Conservation (phyloP, 2,329 filamentous ascomycete genomes). For the Bipolaris bicolor region DNA sequence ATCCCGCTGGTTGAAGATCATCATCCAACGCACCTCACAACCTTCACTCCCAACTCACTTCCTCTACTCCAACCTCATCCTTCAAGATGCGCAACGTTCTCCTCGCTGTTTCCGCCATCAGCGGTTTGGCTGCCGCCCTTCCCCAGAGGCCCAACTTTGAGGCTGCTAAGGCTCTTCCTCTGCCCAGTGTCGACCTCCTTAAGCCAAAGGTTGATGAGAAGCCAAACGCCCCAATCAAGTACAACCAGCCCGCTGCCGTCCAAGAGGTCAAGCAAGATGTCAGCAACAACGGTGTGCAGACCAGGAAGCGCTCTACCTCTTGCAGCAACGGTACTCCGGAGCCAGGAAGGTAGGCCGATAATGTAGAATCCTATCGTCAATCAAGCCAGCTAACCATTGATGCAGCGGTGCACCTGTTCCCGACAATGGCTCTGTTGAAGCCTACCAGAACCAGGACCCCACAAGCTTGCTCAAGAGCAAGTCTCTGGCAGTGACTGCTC, state of each 20-base stretch:
- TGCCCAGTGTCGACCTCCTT: slow-evolving; percentile 25
- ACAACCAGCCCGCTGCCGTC: slow-evolving; percentile 4
- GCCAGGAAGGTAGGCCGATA: slow-evolving; percentile 23
- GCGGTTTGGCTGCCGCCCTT: slow-evolving; percentile 27
- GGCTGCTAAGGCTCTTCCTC: slow-evolving; percentile 43
- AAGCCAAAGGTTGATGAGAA: slow-evolving; percentile 32
- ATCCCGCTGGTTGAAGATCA: slow-evolving; percentile 14
- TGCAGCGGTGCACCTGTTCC: background rate
- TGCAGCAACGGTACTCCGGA: slow-evolving; percentile 14
- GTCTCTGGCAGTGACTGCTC: slow-evolving; percentile 18
- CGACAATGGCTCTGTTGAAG: slow-evolving; percentile 5
- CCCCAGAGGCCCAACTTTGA: slow-evolving; percentile 47
- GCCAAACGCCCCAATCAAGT: background rate
- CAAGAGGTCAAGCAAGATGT: slow-evolving; percentile 20
- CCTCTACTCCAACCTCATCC: slow-evolving; percentile 7
- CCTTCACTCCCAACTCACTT: slow-evolving; percentile 13
- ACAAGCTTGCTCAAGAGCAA: slow-evolving; percentile 9
- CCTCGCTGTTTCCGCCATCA: slow-evolving; percentile 21
- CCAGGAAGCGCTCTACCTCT: slow-evolving; percentile 17
- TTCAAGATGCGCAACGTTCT: slow-evolving; percentile 34
- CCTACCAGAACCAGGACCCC: slow-evolving; percentile 12
- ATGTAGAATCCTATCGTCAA: background rate
- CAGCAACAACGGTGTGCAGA: slow-evolving; percentile 14
- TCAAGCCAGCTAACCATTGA: background rate
- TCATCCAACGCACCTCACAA: slow-evolving; percentile 18